Percentiles rank a stretch among this genome's conserved stretches.
phyloP scores from a whole-genome alignment of 2,329 filamentous ascomycete species.

The Emericellopsis atlantica region DNA sequence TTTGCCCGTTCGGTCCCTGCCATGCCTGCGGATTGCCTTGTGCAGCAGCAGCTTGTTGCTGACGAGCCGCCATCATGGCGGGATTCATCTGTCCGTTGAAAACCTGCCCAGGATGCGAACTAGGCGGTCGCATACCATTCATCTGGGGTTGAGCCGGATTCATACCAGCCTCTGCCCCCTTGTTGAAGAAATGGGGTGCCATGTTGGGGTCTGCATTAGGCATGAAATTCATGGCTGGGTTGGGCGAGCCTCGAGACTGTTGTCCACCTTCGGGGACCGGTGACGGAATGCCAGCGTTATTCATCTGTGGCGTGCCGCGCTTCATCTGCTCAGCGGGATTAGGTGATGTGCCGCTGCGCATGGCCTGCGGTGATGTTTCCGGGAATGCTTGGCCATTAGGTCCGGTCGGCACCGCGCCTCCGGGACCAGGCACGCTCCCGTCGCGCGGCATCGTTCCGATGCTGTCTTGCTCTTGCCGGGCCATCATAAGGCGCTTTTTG shows the following conservation, averaged over 20 bases:
- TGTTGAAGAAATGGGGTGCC: conserved; percentile 48
- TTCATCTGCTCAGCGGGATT: conserved; percentile 72
- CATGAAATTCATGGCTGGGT: conserved; percentile 50
- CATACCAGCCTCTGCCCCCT: conserved; percentile 43
- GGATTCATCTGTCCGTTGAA: conserved; percentile 47
- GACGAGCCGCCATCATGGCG: conserved; percentile 44
- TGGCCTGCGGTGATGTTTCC: conserved; percentile 57
- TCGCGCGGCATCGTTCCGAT: conserved; percentile 34
- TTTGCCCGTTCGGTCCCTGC: conserved; percentile 25
- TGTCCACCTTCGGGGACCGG: conserved; percentile 57
- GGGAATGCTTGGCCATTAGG: conserved; percentile 53
- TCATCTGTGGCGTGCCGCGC: conserved; percentile 63
- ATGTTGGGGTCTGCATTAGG: conserved; percentile 49
- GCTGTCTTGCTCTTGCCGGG: conserved; percentile 63
- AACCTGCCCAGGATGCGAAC: conserved; percentile 49
- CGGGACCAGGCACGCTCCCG: conserved; percentile 33
- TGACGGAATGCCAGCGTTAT: conserved; percentile 54
- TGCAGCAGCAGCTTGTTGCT: conserved; percentile 5
- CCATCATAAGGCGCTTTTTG: conserved; percentile 77
- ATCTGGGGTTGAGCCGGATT: conserved; percentile 36
- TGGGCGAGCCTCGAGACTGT: conserved; percentile 55
- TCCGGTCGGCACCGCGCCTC: conserved; percentile 39
- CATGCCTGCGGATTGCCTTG: conserved; percentile 24
- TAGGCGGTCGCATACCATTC: conserved; percentile 58
- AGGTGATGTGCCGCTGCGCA: conserved; percentile 58